Evolutionary conservation across 192 early-diverging fungal species (phyloP), one percentile per base, ranked within the genome.

Genomic region (Neocallimastix lanati): DNA sequence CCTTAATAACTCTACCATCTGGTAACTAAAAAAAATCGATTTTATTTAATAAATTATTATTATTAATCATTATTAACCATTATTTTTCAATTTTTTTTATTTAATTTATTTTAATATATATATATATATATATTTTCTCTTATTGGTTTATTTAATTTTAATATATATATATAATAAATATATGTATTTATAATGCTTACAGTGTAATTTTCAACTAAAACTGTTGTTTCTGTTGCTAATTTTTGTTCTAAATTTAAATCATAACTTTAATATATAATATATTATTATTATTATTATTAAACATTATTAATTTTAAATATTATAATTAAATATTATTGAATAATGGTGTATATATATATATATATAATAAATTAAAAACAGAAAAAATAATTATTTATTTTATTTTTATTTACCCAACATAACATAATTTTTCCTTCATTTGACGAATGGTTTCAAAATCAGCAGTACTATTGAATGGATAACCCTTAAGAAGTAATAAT

Each of bases 371-470:
- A 82, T 28, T n/a, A 29, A 28, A 14, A 38, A 82, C 12, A 29
- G 11, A 77, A 77, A 28, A 28, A 29, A 28, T 29, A 77, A 77
- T 28, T 6, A 28, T 77, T 13, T 35, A 80, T 28, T 18, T 38
- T 11, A 79, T 77, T 28, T 28, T 27, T 30, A 35, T 80, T 67
- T 85, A 96, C 94, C 93, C 94, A 82, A 97, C 94, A 84, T 98
- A 98, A 85, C 97, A 98, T 37, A 97, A 87, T 85, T 97, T 95
- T 84, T 99, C 97, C 90, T 99, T 99, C 82, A 99, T 90, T 88
- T 96, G 93, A 28, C 95, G 92, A 76, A 98, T 94, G 27, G 96
- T 97, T 82, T 99, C 96, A 85, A 97, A 98, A 84, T 99, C 97
- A 28, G 97, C 96, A 13, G 96, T 99, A 77, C 95, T 87, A 88